Conservation (phyloP, 163 green algal species). For the Scenedesmus sp. region DNA sequence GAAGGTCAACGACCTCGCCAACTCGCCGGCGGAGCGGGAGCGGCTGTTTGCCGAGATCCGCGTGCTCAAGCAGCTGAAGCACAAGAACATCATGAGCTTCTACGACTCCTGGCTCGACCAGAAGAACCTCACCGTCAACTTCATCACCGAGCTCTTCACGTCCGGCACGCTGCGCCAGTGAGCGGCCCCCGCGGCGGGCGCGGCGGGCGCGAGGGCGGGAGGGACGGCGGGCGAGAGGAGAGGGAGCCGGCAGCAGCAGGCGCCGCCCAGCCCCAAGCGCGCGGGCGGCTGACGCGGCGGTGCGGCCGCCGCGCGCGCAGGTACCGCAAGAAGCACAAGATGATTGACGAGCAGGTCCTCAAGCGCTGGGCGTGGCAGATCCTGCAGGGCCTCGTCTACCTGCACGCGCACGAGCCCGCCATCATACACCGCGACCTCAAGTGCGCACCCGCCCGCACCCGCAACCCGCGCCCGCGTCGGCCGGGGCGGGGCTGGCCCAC, state of each 20-base stretch:
- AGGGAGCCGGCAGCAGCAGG: neutral
- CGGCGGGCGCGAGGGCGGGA: neutral
- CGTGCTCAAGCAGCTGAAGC: conserved; percentile 96
- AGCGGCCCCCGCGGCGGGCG: conserved; percentile 38
- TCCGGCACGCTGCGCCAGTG: conserved; percentile 96
- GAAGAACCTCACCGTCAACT: conserved; percentile 93
- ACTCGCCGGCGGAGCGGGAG: conserved; percentile 76
- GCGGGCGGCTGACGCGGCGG: no score
- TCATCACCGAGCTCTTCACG: conserved; percentile 99
- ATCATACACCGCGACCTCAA: conserved; percentile 93
- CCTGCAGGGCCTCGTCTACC: conserved; percentile 96
- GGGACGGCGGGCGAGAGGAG: neutral
- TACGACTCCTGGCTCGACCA: conserved; percentile 95
- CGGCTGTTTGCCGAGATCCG: conserved; percentile 96
- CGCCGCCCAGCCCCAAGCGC: no score
- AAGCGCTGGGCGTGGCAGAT: conserved; percentile 99
- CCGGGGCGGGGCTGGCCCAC: no score
- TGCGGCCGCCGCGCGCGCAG: conserved; percentile 56
- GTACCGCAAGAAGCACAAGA: conserved; percentile 96
- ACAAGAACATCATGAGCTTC: conserved; percentile 99
- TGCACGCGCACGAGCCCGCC: conserved; percentile 97
- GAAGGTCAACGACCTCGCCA: conserved; percentile 69
- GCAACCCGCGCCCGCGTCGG: no score
- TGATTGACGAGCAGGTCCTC: conserved; percentile 94
- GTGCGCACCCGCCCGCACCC: no score